A percentile compares a stretch with the other conserved stretches of the same genome.
These are phyloP conservation scores for Gossypium turneri DNA, from an alignment of 345 rosid genomes.

Conservation along the genomic window DNA sequence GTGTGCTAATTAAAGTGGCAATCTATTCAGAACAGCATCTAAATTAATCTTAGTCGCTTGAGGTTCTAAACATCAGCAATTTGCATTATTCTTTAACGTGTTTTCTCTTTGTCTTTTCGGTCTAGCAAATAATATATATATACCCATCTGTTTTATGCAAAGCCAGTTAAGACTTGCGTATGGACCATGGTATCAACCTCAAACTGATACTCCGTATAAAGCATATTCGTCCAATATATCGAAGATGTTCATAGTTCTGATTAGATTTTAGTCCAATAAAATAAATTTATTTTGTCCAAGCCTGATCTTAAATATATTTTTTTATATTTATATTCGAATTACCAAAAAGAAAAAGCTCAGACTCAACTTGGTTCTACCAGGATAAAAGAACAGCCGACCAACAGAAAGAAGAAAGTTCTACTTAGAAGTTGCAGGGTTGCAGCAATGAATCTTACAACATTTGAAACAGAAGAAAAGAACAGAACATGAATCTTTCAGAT, in stretches of 20 bases:
- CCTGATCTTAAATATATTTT: no score
- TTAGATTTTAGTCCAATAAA: no score
- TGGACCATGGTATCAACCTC: not conserved
- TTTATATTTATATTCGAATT: no score
- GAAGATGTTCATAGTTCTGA: not conserved
- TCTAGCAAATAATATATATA: not conserved
- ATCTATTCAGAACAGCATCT: slow-evolving; percentile 8
- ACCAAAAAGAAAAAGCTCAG: no score
- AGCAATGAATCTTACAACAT: slow-evolving; percentile 20
- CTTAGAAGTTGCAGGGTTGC: not conserved
- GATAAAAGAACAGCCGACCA: not conserved
- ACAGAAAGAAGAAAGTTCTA: not conserved
- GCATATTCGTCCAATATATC: not conserved
- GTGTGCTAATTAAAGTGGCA: slow-evolving; percentile 7
- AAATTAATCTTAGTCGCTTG: not conserved
- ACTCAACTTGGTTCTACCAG: not conserved
- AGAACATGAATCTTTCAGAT: slow-evolving; percentile 32
- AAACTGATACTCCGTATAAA: not conserved
- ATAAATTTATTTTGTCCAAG: no score
- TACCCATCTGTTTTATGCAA: not conserved
- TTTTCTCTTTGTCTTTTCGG: not conserved
- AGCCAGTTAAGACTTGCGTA: not conserved
- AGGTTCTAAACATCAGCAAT: slow-evolving; percentile 13
- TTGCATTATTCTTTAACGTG: not conserved
- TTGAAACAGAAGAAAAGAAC: slow-evolving; percentile 32